Percentiles rank a stretch among this genome's conserved stretches.
Evolutionary conservation across 1,139 yeast species (phyloP).

Genomic region (Suhomyces kunorum): DNA sequence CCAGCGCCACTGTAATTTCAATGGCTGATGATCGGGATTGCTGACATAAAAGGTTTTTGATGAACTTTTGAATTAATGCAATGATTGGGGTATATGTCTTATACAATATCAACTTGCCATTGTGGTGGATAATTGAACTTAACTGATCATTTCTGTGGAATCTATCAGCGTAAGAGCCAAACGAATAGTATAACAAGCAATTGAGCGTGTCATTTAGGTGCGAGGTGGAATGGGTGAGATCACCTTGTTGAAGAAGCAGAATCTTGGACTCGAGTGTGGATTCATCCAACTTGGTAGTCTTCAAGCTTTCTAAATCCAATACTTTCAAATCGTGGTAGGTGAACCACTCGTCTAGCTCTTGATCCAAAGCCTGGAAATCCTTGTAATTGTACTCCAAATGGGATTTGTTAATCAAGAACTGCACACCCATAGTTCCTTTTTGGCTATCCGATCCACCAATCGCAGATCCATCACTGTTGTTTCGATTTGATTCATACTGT

Average conservation of each 20-base stretch:
- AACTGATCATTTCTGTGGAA: slow-evolving; percentile 38
- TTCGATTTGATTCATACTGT: slow-evolving; percentile 5
- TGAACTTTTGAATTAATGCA: slow-evolving; percentile 16
- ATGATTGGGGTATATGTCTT: slow-evolving; percentile 17
- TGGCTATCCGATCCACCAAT: background rate
- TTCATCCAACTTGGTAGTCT: background rate
- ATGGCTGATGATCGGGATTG: slow-evolving; percentile 1
- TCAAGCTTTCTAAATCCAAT: slow-evolving; percentile 9
- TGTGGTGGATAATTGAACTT: slow-evolving; percentile 15
- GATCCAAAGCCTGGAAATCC: slow-evolving; percentile 42
- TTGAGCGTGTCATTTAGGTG: slow-evolving; percentile 8
- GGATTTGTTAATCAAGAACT: slow-evolving; percentile 36
- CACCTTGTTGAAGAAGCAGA: background rate
- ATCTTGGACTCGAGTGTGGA: background rate
- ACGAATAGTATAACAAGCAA: slow-evolving; percentile 34
- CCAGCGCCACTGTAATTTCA: slow-evolving; percentile 1
- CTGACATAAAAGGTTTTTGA: slow-evolving; percentile 20
- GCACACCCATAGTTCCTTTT: slow-evolving; percentile 18
- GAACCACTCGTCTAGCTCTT: slow-evolving; percentile 69
- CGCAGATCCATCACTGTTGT: slow-evolving; percentile 4
- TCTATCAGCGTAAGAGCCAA: slow-evolving; percentile 44
- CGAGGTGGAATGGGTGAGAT: background rate
- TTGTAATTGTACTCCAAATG: slow-evolving; percentile 48
- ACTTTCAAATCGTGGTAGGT: slow-evolving; percentile 46
- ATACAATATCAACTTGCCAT: slow-evolving; percentile 6